phyloP scores from a whole-genome alignment of 495 filamentous ascomycete species.

The Neurospora discreta region DNA sequence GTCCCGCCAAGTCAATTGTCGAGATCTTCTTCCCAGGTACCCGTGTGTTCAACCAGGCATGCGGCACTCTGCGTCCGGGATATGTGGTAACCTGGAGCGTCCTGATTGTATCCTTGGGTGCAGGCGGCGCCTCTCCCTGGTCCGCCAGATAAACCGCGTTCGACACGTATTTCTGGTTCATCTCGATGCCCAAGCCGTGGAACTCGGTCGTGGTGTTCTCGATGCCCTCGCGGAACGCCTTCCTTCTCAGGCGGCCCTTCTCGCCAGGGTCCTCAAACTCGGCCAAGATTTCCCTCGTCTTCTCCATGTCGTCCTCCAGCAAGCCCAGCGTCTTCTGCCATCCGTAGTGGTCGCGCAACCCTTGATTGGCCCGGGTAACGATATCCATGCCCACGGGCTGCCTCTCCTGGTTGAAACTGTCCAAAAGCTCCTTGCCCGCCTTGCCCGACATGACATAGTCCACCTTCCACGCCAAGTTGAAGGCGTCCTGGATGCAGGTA shows the following conservation, averaged over 20 bases:
- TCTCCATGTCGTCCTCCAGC: slow-evolving; percentile 17
- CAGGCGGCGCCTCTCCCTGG: slow-evolving; percentile 7
- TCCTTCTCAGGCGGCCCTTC: slow-evolving; percentile 9
- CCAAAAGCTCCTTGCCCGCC: slow-evolving; percentile 18
- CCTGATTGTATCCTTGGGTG: slow-evolving; percentile 12
- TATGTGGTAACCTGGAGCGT: slow-evolving; percentile 18
- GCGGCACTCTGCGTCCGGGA: slow-evolving; percentile 28
- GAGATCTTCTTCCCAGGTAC: slow-evolving; percentile 18
- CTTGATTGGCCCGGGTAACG: slow-evolving; percentile 30
- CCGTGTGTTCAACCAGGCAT: slow-evolving; percentile 29
- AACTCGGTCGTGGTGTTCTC: slow-evolving; percentile 23
- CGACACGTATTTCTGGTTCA: slow-evolving; percentile 30
- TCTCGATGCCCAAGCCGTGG: slow-evolving; percentile 28
- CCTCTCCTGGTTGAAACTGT: slow-evolving; percentile 27
- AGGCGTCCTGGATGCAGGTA: slow-evolving; percentile 39
- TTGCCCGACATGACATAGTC: slow-evolving; percentile 26
- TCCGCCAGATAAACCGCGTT: slow-evolving; percentile 17
- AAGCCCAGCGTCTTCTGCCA: slow-evolving; percentile 27
- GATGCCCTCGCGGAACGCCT: slow-evolving; percentile 20
- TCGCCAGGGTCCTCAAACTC: slow-evolving; percentile 20
- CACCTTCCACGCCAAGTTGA: slow-evolving; percentile 41
- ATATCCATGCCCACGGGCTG: slow-evolving; percentile 30
- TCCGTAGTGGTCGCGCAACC: slow-evolving; percentile 20
- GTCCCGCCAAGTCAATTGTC: slow-evolving; percentile 28
- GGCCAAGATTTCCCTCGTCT: slow-evolving; percentile 11